Conservation (phyloP, 2,329 filamentous ascomycete species). For the Thelonectria rubi region DNA sequence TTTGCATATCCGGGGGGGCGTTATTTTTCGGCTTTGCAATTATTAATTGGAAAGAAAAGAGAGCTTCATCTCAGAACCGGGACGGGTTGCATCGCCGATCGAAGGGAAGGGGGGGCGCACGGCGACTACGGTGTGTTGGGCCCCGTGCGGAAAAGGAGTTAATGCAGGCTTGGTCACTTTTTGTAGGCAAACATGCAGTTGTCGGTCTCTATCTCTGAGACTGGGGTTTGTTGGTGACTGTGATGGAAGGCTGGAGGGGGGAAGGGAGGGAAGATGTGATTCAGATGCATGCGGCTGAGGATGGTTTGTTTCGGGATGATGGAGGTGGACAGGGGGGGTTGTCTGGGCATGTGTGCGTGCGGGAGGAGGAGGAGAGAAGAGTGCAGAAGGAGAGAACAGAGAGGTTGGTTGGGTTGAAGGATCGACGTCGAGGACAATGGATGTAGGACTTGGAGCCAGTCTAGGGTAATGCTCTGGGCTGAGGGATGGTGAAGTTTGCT, state of each 20-base stretch:
- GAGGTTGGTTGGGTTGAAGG: too few relatives aligned
- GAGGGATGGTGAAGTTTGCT: too few relatives aligned
- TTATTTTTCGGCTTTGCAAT: neutral
- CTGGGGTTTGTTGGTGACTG: neutral
- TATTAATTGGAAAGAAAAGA: neutral
- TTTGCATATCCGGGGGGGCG: too few relatives aligned
- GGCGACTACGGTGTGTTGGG: too few relatives aligned
- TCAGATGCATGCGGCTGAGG: neutral
- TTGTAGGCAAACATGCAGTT: neutral
- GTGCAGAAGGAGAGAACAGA: too few relatives aligned
- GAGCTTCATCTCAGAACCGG: neutral
- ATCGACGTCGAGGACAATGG: too few relatives aligned
- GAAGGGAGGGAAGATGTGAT: neutral
- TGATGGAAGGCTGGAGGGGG: neutral
- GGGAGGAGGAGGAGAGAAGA: too few relatives aligned
- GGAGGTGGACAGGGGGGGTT: neutral
- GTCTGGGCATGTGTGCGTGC: too few relatives aligned
- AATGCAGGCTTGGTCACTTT: neutral
- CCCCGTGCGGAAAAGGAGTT: neutral
- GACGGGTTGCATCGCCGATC: neutral
- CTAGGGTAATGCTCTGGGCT: too few relatives aligned
- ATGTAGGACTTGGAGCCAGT: too few relatives aligned
- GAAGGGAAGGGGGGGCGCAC: neutral
- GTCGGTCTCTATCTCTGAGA: too few relatives aligned
- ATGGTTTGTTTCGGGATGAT: neutral